Evolutionary conservation across 805 yeast genomes (phyloP).

Genomic region (Candida vaughaniae): DNA sequence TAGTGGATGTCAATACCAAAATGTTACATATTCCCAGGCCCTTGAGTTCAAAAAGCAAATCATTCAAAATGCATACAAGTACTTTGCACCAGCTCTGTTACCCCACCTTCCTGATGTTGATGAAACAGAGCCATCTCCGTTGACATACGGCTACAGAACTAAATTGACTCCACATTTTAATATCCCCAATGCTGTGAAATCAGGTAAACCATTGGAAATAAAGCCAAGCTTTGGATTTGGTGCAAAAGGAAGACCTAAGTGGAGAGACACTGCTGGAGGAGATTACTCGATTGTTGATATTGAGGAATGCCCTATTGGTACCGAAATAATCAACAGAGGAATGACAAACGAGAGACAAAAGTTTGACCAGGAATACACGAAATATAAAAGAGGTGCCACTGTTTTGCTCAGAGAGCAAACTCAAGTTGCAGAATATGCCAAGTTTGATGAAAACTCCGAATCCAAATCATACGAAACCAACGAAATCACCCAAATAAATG

Average conservation of each 20-base stretch:
- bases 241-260: conserved; percentile 71
- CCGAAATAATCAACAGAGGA: conserved; percentile 72
- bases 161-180: conserved; percentile 96
- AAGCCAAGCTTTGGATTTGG: conserved; percentile 88
- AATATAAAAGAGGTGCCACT: conserved; percentile 78
- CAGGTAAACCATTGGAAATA: conserved; percentile 20
- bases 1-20: conserved; percentile 94
- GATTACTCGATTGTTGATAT: conserved; percentile 72
- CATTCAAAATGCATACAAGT: conserved; percentile 76
- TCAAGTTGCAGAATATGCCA: conserved; percentile 30
- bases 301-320: conserved; percentile 92
- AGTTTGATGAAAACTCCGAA: conserved; percentile 30
- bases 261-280: conserved; percentile 65
- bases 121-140: conserved; percentile 73
- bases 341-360: conserved; percentile 63
- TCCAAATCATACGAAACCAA: conserved; percentile 28
- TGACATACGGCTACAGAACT: conserved; percentile 76
- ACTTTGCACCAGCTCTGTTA: conserved; percentile 61
- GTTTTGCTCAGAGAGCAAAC: conserved; percentile 80
- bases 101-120: conserved; percentile 58
- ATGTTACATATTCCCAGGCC: conserved; percentile 70
- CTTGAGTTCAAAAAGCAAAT: conserved; percentile 69
- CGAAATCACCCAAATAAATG: conserved; percentile 11
- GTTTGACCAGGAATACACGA: conserved; percentile 47
- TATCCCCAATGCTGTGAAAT: conserved; percentile 51